Evolutionary conservation across 441 rosid species (phyloP).

Genomic region (Theobroma grandiflorum): DNA sequence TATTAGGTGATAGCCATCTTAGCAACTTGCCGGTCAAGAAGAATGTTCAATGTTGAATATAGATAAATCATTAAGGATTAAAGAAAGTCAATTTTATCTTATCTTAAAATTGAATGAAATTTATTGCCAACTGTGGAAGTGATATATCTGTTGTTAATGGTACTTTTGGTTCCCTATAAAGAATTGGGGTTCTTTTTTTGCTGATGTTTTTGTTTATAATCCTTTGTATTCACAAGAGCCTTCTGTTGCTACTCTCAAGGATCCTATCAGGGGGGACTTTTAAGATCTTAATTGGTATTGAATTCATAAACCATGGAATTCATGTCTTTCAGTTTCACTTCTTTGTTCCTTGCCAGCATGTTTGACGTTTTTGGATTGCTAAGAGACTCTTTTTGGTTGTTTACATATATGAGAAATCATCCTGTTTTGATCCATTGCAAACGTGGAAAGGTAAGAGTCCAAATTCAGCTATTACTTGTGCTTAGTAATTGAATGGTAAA

Average conservation of each 20-base stretch:
- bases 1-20: not conserved
- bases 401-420: constrained; percentile 85
- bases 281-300: constrained; percentile 75
- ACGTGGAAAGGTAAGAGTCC: constrained; percentile 71
- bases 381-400: constrained; percentile 16
- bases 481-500: no score
- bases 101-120: not conserved
- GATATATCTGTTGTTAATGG: not conserved
- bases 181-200: not conserved
- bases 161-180: not conserved
- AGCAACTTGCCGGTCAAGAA: not conserved
- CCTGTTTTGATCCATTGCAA: constrained; percentile 91
- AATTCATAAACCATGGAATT: not conserved
- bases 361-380: not conserved
- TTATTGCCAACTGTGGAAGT: not conserved
- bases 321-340: not conserved
- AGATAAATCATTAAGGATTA: constrained; percentile 9
- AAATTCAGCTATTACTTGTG: not conserved
- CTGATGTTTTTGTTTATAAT: constrained; percentile 11
- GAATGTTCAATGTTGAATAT: not conserved
- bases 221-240: constrained; percentile 58
- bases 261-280: constrained; percentile 72
- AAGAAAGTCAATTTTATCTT: not conserved
- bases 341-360: not conserved
- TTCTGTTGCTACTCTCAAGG: constrained; percentile 59